phyloP scores from a whole-genome alignment of 306 rosid species.

The Pterocarpus macrocarpus region DNA sequence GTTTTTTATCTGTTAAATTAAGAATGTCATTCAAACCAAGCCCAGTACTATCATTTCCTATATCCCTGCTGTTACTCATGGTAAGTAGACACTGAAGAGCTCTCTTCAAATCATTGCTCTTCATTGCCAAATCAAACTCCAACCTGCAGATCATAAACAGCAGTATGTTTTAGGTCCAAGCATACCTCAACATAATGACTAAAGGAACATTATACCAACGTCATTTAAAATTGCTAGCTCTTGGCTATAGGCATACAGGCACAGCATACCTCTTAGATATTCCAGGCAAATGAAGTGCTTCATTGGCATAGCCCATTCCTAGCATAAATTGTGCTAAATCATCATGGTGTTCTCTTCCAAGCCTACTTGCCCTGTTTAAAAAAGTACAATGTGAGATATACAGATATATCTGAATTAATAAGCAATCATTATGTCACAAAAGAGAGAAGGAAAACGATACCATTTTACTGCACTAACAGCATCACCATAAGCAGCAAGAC shows the following conservation, averaged over 20 bases:
- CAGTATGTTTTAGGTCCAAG: conserved; percentile 21
- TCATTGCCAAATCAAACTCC: conserved; percentile 99
- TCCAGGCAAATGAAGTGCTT: conserved; percentile 98
- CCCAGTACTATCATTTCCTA: conserved; percentile 83
- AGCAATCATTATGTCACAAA: conserved; percentile 13
- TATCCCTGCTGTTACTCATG: conserved; percentile 97
- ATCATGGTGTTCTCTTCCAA: conserved; percentile 98
- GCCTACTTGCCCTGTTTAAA: conserved; percentile 94
- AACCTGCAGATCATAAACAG: conserved; percentile 61
- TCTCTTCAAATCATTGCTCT: conserved; percentile 94
- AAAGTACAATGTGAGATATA: conserved; percentile 43
- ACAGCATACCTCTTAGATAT: conserved; percentile 87
- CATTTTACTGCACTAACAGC: conserved; percentile 99
- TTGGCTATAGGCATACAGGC: conserved; percentile 29
- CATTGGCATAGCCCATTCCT: conserved; percentile 98
- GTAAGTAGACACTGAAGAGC: conserved; percentile 99
- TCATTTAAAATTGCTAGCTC: conserved; percentile 27
- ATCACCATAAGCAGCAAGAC: conserved; percentile 99
- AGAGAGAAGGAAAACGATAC: conserved; percentile 52
- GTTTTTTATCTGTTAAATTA: conserved; percentile 75
- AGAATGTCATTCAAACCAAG: conserved; percentile 95
- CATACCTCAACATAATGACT: conserved; percentile 32
- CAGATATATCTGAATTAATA: conserved; percentile 22
- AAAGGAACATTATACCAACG: conserved; percentile 20
- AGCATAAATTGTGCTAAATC: conserved; percentile 98